These are phyloP conservation scores for Alisma plantagoaquatica DNA, from an alignment of 106 monocot genomes.

Conservation along the genomic window DNA sequence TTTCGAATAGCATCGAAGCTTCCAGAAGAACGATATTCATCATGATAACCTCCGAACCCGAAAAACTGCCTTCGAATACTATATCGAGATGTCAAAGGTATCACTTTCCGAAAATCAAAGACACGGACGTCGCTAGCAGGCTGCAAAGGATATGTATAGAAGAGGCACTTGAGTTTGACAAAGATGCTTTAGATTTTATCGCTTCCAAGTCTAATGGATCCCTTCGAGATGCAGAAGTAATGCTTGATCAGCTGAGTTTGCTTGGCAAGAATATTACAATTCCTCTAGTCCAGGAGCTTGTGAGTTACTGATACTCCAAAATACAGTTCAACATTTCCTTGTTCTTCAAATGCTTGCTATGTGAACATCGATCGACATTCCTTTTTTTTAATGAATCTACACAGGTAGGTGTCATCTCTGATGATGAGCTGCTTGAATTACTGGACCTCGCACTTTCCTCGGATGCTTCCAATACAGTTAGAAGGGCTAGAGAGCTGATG, in stretches of 20 bases:
- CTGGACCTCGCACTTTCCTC: slow-evolving; percentile 79
- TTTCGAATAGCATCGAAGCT: slow-evolving; percentile 58
- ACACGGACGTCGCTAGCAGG: slow-evolving; percentile 40
- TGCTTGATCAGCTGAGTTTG: slow-evolving; percentile 87
- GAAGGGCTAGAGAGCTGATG: slow-evolving; percentile 88
- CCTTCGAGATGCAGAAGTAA: slow-evolving; percentile 81
- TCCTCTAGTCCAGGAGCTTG: slow-evolving; percentile 80
- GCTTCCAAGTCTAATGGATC: slow-evolving; percentile 78
- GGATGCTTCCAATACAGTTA: slow-evolving; percentile 84
- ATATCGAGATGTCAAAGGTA: slow-evolving; percentile 71
- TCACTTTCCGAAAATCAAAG: slow-evolving; percentile 78
- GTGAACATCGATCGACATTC: too few relatives aligned
- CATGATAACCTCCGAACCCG: slow-evolving; percentile 74
- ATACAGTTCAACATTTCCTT: too few relatives aligned
- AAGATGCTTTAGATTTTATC: slow-evolving; percentile 58
- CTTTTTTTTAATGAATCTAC: slow-evolving; percentile 7
- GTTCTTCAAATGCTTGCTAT: too few relatives aligned
- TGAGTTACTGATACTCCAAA: slow-evolving; percentile 22
- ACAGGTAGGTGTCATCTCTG: slow-evolving; percentile 87
- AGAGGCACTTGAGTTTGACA: slow-evolving; percentile 68
- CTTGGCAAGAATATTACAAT: slow-evolving; percentile 84
- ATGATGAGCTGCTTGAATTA: slow-evolving; percentile 81
- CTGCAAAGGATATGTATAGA: slow-evolving; percentile 72
- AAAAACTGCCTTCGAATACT: slow-evolving; percentile 45
- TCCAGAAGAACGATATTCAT: slow-evolving; percentile 47